Evolutionary conservation across 2,329 filamentous ascomycete species (phyloP), one percentile per base, ranked within the genome.

Genomic region (Ceratocystis albifundus): DNA sequence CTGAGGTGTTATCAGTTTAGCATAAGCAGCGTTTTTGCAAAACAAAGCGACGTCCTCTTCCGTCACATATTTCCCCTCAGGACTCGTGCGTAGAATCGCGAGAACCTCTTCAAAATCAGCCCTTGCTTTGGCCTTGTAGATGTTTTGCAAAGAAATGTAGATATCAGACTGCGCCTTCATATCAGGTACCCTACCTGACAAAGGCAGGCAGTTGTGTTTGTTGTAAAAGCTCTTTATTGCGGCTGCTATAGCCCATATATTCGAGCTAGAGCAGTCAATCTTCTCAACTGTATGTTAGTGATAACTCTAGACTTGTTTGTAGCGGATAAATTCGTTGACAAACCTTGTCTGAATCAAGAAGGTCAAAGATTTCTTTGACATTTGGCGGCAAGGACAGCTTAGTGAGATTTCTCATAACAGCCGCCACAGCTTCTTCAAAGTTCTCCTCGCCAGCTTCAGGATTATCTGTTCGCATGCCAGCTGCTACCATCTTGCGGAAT

Each of bases 141-240:
- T 84, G 71, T 89, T 93, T 74, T 97, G 94, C 12, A 99, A 81
- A 71, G 86, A 81, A 70, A 99, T 88, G 77, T 99, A 99, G 69
- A 95, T 88, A 66, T 82, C 84, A 2, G 92, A 96, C 73, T 93
- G 84, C 2, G 94, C 91, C 78, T 99, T 99, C 94, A 99, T 99
- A 74, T 99, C 94, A 1, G 95, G 94, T 1, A 99, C 79, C 2
- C 88, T 86, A 12, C 94, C 95, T 0, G 92, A 88, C 0, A 99
- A 79, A 17, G 94, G 94, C 4, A 99, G 80, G 32, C 87, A 81
- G 6, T 81, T 77, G 73, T 96, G 85, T 65, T 84, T 84, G 8
- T 82, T 75, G 74, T 93, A 87, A 75, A 99, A 99, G 22, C 81
- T 73, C 68, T 85, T 85, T 66, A 97, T 80, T 0, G 93, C 92